Evolutionary conservation across 2,329 filamentous ascomycete genomes (phyloP), one percentile per base, ranked within the genome.

Genomic region (Boeremia exigua): DNA sequence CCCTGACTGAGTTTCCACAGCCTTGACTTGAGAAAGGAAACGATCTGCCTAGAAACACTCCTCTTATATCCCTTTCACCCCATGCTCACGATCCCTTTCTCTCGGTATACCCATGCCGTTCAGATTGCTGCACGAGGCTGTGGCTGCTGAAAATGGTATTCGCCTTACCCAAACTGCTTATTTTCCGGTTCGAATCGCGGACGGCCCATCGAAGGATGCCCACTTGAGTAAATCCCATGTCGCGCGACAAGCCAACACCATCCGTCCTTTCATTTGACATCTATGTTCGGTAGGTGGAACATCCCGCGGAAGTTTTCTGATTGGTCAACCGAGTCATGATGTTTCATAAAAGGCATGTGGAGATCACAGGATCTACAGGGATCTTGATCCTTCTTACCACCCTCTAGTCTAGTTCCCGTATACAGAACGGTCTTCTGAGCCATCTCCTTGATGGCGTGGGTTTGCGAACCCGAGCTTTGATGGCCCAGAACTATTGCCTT

Each of bases 341-440:
- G 53, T 50, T 50, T 55, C 47, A 28, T 37, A 56, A 34, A 29
- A 9, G 40, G 40, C 33, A 38, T 46, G 46, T 46, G 47, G 42
- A 52, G 23, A 52, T 43, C 23, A 38, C 36, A 33, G 34, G 48
- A 27, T 30, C 29, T 14, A 8, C 37, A 48, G 28, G 29, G 29
- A 28, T 34, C 19, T 8, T 8, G 15, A 6, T 48, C 45, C 45
- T 48, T 48, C 34, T 34, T 34, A 23, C 19, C 19, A 23, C 19
- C 5, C 3, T 23, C 19, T 23, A 23, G 33, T 34, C 14, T 6
- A 33, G 14, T 8, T 15, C 7, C n/a, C n/a, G 33, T 34, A 34
- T 14, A 17, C n/a, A 15, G n/a, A 36, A 17, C n/a, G n/a, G n/a
- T 36, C 19, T 15, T 17, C 33, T 15, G 33, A 36, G 32, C 3